Evolutionary conservation across 208 protist genomes (phyloP), one percentile per base, ranked within the genome.

Genomic region (Kentomonas sorsogonicus): DNA sequence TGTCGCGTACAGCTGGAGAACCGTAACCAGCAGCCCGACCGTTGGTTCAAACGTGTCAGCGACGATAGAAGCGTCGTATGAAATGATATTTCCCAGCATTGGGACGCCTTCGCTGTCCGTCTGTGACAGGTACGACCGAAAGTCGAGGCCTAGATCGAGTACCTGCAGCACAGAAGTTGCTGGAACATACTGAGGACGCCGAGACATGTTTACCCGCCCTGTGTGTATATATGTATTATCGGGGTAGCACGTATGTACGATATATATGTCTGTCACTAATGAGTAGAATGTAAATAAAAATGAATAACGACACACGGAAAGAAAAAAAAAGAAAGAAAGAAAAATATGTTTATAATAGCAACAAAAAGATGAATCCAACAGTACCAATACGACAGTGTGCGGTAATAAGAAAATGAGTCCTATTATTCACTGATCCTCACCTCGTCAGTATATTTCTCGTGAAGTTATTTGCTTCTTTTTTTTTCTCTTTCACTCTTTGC

Each of bases 91-190:
- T 16, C 86, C 86, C 2, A 93, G 52, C 57, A 90, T 71, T 5
- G 82, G 79, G 3, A 82, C 55, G n/a, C 71, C 75, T 45, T 67
- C 82, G 43, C 84, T 77, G 50, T 93, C 86, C 20, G 85, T 75
- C 30, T 80, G 76, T 11, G 77, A 80, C 31, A 90, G 51, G 51
- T 93, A 93, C 3, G 83, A 90, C 25, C 86, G 74, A 69, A 93
- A 93, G 44, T 93, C 86, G 5, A 93, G 58, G 3, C 86, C 86
- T 83, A 93, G 90, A 48, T 93, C 86, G 33, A 93, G 64, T 5
- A 93, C 82, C 60, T 89, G 79, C 13, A 93, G 64, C 15, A 69
- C 82, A 38, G 81, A 71, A 23, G 76, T 71, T 18, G 59, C 51
- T 26, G n/a, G n/a, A n/a, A n/a, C n/a, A n/a, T n/a, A n/a, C n/a